Evolutionary conservation across 805 yeast species (phyloP).

Genomic region (Ogataea degrootiae): DNA sequence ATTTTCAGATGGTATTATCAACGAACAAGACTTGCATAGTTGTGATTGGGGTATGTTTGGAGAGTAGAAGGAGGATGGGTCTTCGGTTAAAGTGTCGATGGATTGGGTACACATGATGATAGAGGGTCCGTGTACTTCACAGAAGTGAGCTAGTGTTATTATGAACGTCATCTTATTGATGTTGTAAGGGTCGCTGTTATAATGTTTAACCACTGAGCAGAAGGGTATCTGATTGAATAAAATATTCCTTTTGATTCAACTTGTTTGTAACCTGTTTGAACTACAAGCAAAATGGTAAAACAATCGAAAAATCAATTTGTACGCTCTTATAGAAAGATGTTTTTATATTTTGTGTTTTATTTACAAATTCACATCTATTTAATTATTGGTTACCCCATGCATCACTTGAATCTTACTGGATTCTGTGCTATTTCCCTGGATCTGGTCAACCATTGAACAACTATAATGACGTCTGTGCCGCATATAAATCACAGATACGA

Average conservation of each 20-base stretch:
- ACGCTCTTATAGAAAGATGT: too few relatives aligned
- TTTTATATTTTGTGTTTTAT: too few relatives aligned
- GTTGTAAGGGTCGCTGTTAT: neutral
- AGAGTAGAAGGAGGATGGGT: conserved; percentile 32
- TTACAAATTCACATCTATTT: too few relatives aligned
- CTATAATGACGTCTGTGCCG: conserved; percentile 19
- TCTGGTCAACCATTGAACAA: neutral
- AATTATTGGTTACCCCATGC: too few relatives aligned
- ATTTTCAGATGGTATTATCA: conserved; percentile 41
- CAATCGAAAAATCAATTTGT: too few relatives aligned
- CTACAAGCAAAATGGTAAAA: too few relatives aligned
- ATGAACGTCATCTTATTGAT: conserved; percentile 33
- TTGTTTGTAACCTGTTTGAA: too few relatives aligned
- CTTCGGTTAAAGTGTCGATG: conserved; percentile 15
- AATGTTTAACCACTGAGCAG: neutral
- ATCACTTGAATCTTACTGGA: too few relatives aligned
- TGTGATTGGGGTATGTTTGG: conserved; percentile 33
- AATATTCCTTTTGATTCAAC: too few relatives aligned
- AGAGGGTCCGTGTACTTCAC: conserved; percentile 75
- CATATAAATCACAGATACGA: conserved; percentile 5
- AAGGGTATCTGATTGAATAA: neutral
- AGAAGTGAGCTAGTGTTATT: conserved; percentile 64
- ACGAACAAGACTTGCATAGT: conserved; percentile 55
- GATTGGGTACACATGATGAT: conserved; percentile 59
- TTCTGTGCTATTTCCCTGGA: too few relatives aligned